These are phyloP conservation scores for Scleroderma bovista DNA, from an alignment of 768 basidiomycete genomes.

Conservation along the genomic window DNA sequence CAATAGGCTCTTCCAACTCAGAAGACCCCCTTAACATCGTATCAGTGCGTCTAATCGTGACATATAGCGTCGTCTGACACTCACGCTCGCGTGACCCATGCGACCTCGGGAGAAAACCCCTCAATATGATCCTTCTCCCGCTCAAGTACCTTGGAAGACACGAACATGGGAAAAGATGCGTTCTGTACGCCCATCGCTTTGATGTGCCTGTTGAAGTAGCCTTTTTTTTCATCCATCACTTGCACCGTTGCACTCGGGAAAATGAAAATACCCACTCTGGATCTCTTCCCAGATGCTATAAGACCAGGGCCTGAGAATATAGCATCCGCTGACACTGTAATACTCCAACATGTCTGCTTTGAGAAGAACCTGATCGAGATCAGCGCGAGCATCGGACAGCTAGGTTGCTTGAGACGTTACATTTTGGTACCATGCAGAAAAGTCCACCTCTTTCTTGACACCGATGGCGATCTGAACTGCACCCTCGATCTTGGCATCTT, in stretches of 20 bases:
- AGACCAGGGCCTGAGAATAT: constrained; percentile 97
- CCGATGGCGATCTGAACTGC: constrained; percentile 91
- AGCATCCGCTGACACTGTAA: constrained; percentile 97
- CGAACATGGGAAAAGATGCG: constrained; percentile 99
- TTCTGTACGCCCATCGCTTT: constrained; percentile 95
- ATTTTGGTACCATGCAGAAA: constrained; percentile 90
- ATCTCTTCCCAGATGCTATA: constrained; percentile 97
- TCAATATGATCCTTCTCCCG: constrained; percentile 98
- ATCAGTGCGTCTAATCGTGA: neutral
- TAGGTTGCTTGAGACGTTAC: constrained; percentile 32
- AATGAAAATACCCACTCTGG: constrained; percentile 52
- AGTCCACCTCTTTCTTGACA: constrained; percentile 94
- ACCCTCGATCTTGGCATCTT: constrained; percentile 78
- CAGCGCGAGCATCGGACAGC: neutral
- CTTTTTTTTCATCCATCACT: constrained; percentile 33
- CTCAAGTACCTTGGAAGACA: constrained; percentile 87
- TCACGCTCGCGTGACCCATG: constrained; percentile 98
- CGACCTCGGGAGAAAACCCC: constrained; percentile 98
- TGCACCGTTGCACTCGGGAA: neutral
- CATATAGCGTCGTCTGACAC: constrained; percentile 31
- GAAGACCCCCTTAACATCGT: constrained; percentile 63
- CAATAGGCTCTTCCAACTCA: constrained; percentile 94
- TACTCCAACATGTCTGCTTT: constrained; percentile 99
- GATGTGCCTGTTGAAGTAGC: constrained; percentile 91
- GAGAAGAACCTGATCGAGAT: constrained; percentile 69